Percentiles rank a stretch among this genome's conserved stretches.
These are phyloP conservation scores for Zasmidium angulare DNA, from an alignment of 2,329 filamentous ascomycete genomes.

Conservation along the genomic window DNA sequence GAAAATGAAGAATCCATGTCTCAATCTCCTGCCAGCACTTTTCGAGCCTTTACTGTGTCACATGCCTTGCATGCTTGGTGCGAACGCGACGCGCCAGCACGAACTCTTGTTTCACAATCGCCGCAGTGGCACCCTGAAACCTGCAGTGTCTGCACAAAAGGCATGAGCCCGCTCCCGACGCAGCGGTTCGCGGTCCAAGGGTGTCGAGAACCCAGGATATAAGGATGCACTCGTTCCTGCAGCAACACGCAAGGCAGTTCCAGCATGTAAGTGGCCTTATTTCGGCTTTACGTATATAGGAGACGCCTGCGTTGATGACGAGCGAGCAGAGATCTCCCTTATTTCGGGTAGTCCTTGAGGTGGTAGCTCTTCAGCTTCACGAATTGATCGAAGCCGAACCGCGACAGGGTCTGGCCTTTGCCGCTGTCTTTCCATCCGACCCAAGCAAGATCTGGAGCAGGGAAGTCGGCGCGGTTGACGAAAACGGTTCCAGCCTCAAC, in stretches of 20 bases:
- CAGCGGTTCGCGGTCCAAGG: neutral
- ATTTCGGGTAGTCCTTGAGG: constrained; percentile 71
- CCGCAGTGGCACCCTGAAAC: constrained; percentile 2
- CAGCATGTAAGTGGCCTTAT: neutral
- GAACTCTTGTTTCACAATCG: constrained; percentile 1
- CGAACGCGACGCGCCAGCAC: constrained; percentile 3
- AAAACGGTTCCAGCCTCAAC: constrained; percentile 95
- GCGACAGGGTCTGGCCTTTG: constrained; percentile 84
- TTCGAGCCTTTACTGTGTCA: neutral
- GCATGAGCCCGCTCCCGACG: neutral
- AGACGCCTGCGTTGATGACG: neutral
- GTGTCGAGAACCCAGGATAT: neutral
- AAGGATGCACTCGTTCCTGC: constrained; percentile 3
- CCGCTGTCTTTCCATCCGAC: constrained; percentile 98
- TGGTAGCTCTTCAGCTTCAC: constrained; percentile 96
- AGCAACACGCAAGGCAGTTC: constrained; percentile 1
- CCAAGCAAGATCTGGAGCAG: constrained; percentile 64
- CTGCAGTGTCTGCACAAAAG: neutral
- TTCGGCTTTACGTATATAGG: neutral
- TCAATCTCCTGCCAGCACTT: constrained; percentile 4
- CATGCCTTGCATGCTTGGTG: constrained; percentile 5
- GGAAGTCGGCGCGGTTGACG: constrained; percentile 91
- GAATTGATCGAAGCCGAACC: constrained; percentile 91
- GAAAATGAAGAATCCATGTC: neutral
- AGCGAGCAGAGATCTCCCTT: neutral